A percentile compares a stretch with the other conserved stretches of the same genome.
Conservation (phyloP, 257 asterid genomes). For the Salvia splendens region DNA sequence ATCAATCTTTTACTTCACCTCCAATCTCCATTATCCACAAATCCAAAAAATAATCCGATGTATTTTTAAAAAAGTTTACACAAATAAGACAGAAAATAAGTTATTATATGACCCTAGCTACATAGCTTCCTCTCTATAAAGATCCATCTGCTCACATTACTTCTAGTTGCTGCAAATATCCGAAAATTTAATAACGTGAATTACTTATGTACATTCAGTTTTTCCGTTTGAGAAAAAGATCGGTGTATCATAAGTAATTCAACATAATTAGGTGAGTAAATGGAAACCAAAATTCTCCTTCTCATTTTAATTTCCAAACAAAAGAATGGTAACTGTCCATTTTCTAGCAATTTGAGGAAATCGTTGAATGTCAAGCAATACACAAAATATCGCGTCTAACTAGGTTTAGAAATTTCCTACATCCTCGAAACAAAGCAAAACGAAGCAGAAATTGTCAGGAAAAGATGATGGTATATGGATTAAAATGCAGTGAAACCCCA, state of each 20-base stretch:
- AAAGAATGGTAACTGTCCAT: too few relatives aligned
- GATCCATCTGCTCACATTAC: not conserved
- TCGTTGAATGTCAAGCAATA: too few relatives aligned
- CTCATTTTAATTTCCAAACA: not conserved
- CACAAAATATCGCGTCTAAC: not conserved
- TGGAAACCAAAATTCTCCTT: not conserved
- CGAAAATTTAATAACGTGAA: not conserved
- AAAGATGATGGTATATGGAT: not conserved
- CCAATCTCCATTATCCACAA: too few relatives aligned
- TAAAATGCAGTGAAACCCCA: conserved; percentile 22
- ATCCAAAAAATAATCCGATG: too few relatives aligned
- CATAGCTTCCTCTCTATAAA: not conserved
- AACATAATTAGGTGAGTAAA: not conserved
- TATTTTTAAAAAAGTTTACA: too few relatives aligned
- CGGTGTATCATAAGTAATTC: too few relatives aligned
- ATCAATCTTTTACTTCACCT: too few relatives aligned
- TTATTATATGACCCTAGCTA: not conserved
- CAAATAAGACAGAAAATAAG: not conserved
- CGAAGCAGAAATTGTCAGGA: not conserved
- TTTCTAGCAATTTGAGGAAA: too few relatives aligned
- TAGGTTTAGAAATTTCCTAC: conserved; percentile 5
- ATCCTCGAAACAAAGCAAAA: conserved; percentile 7
- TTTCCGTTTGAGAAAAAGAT: too few relatives aligned
- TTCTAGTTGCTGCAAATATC: not conserved
- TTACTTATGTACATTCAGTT: too few relatives aligned